These are phyloP conservation scores for Leishmania tropica DNA, from an alignment of 208 protist species.

Conservation along the genomic window DNA sequence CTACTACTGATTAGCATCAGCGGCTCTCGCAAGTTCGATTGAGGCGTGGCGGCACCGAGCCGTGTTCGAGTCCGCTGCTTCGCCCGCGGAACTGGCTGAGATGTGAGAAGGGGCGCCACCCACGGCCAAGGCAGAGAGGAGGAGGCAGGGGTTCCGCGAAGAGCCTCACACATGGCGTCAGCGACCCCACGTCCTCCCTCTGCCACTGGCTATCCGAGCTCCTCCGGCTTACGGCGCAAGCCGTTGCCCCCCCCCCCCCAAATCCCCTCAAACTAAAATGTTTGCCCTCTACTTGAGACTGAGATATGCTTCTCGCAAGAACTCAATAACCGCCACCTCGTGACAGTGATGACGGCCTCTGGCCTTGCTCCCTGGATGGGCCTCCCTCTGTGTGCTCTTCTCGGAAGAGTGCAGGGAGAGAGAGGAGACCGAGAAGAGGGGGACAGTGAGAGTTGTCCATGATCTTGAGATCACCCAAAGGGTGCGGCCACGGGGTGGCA, in stretches of 20 bases:
- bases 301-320: not conserved
- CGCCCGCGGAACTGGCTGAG: conserved; percentile 20
- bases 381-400: not conserved
- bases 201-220: not conserved
- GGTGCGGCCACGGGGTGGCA: not conserved
- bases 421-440: not conserved
- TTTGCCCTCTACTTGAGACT: not conserved
- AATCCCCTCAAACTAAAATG: not conserved
- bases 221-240: not conserved
- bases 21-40: conserved; percentile 33
- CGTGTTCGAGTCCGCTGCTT: conserved; percentile 32
- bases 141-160: not conserved
- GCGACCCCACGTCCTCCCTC: not conserved
- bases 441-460: not conserved
- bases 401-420: not conserved
- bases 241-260: not conserved
- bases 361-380: not conserved
- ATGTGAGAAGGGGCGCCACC: not conserved
- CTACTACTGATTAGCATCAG: not conserved
- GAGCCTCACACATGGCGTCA: not conserved
- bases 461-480: not conserved
- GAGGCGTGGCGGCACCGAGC: conserved; percentile 30
- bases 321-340: not conserved
- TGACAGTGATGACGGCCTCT: not conserved
- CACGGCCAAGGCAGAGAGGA: not conserved